These are phyloP conservation scores for Corymbia citriodora DNA, from an alignment of 441 rosid species.

Conservation along the genomic window DNA sequence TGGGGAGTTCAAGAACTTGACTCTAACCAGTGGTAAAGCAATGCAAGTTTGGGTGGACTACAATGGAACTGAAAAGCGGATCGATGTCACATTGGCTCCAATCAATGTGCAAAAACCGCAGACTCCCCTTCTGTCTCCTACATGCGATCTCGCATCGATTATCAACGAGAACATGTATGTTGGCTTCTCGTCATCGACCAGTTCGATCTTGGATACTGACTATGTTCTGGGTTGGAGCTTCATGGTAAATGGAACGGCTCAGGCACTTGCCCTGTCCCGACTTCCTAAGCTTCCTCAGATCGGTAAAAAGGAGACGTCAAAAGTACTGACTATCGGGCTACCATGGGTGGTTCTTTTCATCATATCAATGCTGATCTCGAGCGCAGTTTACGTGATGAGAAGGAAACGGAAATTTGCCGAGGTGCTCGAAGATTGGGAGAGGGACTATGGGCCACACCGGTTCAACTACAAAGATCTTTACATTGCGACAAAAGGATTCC, in stretches of 20 bases:
- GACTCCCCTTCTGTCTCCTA: neutral
- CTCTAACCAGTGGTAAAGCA: neutral
- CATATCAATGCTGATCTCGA: neutral
- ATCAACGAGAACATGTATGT: slow-evolving; percentile 1
- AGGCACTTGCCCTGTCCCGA: neutral
- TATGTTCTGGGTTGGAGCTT: slow-evolving; percentile 11
- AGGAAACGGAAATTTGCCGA: neutral
- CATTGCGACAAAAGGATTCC: neutral
- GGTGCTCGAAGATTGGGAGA: neutral
- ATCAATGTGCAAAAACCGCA: neutral
- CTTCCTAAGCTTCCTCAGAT: neutral
- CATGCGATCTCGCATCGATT: neutral
- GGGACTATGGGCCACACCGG: neutral
- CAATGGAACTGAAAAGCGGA: neutral
- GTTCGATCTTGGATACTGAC: neutral
- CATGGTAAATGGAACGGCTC: neutral
- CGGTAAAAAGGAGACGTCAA: neutral
- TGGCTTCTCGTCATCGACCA: neutral
- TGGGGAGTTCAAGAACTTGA: neutral
- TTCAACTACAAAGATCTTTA: neutral
- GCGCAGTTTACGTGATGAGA: neutral
- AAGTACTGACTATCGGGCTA: neutral
- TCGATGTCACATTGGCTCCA: neutral
- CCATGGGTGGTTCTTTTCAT: neutral
- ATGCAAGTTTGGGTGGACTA: slow-evolving; percentile 8